Base-by-base conservation (phyloP, 257 asterid species). In the Henckelia pumila region DNA sequence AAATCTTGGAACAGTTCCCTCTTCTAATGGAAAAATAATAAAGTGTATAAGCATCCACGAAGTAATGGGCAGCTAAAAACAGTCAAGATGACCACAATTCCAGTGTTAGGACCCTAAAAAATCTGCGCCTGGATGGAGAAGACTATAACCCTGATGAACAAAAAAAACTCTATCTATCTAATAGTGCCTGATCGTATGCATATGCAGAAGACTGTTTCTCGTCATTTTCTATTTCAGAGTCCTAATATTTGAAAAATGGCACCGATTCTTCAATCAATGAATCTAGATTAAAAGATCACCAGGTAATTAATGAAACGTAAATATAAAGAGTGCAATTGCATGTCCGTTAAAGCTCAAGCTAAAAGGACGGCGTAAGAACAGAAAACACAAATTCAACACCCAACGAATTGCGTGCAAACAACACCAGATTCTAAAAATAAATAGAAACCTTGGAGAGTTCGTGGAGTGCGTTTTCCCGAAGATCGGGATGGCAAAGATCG, bases 1-100 rank as follows among this genome's bases (percentile, higher is more conserved):
- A 93, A 84, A 73, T 93, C 97, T 82, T 82, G 95, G 77, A 93
- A 93, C 67, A 85, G 63, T 74, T 85, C 97, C 62, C 99, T 83
- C 86, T 85, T 93, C 99, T 93, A 74, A 61, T 68, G 57, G 47
- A 76, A 72, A 58, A 56, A 71, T 47, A 72, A 65, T 70, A 66
- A 77, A 61, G n/a, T 62, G 30, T 59, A 56, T 32, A 19, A 71
- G 22, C 19, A 47, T 11, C 10, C 25, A 72, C 61, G 33, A 52
- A 53, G 10, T 20, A 56, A 21, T 47, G 57, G 66, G 16, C 69
- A 55, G 29, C 13, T 55, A 21, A 22, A 40, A 16, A 20, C 55
- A 68, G 23, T 29, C 55, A 24, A 50, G 47, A 9, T 28, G n/a
- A 37, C 40, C 59, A 52, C 9, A 22, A 13, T 62, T 20, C 66